Percentiles rank a stretch among this genome's conserved stretches.
These are phyloP conservation scores for Amaranthus palmeri DNA, from an alignment of 148 eudicot genomes.

Conservation along the genomic window DNA sequence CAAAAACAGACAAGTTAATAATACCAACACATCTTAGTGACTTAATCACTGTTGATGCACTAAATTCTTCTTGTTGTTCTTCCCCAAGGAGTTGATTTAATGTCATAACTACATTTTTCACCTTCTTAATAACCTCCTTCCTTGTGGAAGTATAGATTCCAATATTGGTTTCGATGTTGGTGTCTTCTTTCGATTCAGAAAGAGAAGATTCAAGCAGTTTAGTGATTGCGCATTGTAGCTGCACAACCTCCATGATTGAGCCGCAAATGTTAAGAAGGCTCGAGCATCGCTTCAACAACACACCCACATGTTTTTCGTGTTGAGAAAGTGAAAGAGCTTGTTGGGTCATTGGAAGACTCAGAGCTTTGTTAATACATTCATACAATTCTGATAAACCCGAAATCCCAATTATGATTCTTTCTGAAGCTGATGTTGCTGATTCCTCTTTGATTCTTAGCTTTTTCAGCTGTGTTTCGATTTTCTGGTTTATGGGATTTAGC, in stretches of 20 bases:
- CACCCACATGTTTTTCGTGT: constrained; percentile 23
- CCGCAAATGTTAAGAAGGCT: constrained; percentile 27
- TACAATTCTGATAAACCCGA: constrained; percentile 30
- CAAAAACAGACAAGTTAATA: constrained; percentile 25
- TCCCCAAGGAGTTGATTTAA: constrained; percentile 26
- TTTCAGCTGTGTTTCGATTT: constrained; percentile 31
- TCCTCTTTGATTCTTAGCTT: constrained; percentile 35
- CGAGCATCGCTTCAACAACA: constrained; percentile 28
- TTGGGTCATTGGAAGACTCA: constrained; percentile 37
- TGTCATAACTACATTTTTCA: constrained; percentile 16
- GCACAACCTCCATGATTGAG: constrained; percentile 14
- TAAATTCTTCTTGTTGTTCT: constrained; percentile 16
- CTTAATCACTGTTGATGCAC: constrained; percentile 22
- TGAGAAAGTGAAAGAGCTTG: constrained; percentile 32
- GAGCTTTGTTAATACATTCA: constrained; percentile 29
- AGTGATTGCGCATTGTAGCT: constrained; percentile 19
- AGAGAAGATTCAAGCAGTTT: constrained; percentile 23
- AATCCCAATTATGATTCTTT: constrained; percentile 34
- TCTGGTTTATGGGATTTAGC: constrained; percentile 29
- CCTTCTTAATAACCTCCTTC: constrained; percentile 33
- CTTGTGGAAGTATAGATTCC: constrained; percentile 23
- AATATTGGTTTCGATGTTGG: constrained; percentile 5
- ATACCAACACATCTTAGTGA: constrained; percentile 36
- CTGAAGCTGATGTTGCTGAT: constrained; percentile 26
- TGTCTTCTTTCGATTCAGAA: constrained; percentile 15